phyloP scores from a whole-genome alignment of 805 yeast species.

The Candida ficus region DNA sequence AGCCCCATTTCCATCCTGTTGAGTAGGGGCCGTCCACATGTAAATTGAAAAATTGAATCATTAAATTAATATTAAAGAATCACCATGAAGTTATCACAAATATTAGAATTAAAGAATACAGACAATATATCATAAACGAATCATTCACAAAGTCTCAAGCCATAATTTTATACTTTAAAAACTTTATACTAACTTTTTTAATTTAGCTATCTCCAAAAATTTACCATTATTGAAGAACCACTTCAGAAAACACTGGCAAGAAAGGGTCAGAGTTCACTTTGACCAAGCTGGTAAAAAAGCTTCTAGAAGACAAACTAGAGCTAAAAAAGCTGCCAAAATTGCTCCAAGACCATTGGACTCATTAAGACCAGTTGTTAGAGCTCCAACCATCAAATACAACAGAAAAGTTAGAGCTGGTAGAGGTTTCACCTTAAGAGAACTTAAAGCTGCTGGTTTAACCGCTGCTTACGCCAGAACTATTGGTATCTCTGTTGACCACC shows the following conservation, averaged over 20 bases:
- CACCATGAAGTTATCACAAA: too few relatives aligned
- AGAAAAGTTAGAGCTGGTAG: slow-evolving; percentile 99
- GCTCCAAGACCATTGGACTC: slow-evolving; percentile 98
- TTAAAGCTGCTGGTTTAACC: slow-evolving; percentile 95
- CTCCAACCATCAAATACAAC: slow-evolving; percentile 98
- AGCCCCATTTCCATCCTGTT: too few relatives aligned
- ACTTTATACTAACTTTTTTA: slow-evolving; percentile 24
- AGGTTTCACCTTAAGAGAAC: slow-evolving; percentile 97
- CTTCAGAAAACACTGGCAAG: slow-evolving; percentile 99
- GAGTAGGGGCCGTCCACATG: too few relatives aligned
- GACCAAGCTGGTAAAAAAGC: slow-evolving; percentile 99
- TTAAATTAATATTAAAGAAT: too few relatives aligned
- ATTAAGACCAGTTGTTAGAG: slow-evolving; percentile 97
- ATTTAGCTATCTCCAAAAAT: slow-evolving; percentile 97
- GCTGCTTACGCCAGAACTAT: slow-evolving; percentile 96
- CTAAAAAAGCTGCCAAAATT: slow-evolving; percentile 85
- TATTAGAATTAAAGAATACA: too few relatives aligned
- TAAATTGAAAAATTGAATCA: too few relatives aligned
- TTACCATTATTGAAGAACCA: slow-evolving; percentile 99
- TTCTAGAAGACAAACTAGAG: slow-evolving; percentile 93
- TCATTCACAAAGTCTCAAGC: too few relatives aligned
- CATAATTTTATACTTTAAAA: background rate
- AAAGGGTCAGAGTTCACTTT: slow-evolving; percentile 98
- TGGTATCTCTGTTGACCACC: slow-evolving; percentile 99
- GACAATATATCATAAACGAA: too few relatives aligned